Evolutionary conservation across 176 grass and related monocot genomes (phyloP).

Genomic region (Aegilops umbellulata): DNA sequence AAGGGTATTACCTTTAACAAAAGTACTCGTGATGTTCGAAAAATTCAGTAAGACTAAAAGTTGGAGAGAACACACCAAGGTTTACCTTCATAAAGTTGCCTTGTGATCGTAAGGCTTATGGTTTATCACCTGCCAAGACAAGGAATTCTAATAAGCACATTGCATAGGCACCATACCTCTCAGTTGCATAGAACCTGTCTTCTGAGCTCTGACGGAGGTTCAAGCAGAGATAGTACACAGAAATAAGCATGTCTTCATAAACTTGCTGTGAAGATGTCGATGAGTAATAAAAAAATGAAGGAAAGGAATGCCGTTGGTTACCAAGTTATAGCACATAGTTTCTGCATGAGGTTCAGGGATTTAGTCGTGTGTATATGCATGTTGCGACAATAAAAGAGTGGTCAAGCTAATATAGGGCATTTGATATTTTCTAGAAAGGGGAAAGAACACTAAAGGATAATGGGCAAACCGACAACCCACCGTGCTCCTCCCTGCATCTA

Average conservation of each 20-base stretch:
- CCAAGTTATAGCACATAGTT: background rate
- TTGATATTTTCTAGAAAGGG: slow-evolving; percentile 2
- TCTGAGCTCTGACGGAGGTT: background rate
- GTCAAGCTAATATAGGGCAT: background rate
- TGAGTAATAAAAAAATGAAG: background rate
- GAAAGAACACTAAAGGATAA: background rate
- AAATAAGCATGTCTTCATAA: background rate
- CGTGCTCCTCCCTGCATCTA: slow-evolving; percentile 19
- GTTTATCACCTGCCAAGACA: slow-evolving; percentile 73
- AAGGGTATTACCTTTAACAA: background rate
- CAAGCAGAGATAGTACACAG: background rate
- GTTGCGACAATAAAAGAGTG: background rate
- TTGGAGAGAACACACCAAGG: background rate
- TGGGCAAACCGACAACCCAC: slow-evolving; percentile 29
- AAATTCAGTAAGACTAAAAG: too few species aligned
- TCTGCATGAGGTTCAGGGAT: background rate
- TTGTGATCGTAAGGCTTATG: slow-evolving; percentile 39
- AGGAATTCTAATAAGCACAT: slow-evolving; percentile 14
- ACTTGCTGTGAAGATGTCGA: background rate
- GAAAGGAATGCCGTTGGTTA: background rate
- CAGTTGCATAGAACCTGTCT: background rate
- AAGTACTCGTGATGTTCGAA: background rate
- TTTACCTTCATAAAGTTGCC: too few species aligned
- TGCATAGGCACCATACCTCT: background rate
- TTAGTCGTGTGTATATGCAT: background rate